These are phyloP conservation scores for Pythium monospermum DNA, from an alignment of 352 stramenopile species.

Conservation along the genomic window DNA sequence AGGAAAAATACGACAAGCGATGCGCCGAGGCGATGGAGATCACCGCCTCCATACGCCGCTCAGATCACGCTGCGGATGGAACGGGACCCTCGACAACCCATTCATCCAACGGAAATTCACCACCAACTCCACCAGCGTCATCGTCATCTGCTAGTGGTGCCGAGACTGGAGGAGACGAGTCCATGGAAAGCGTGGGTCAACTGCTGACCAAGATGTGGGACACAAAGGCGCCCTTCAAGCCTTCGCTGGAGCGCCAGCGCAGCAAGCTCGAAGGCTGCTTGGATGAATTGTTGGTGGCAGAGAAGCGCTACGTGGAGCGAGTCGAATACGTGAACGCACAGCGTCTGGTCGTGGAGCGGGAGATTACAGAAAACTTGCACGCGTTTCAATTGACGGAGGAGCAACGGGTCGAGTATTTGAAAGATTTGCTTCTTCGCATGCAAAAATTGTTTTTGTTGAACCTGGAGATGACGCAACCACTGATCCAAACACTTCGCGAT, in stretches of 20 bases:
- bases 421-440: conserved; percentile 64
- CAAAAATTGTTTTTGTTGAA: conserved; percentile 51
- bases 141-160: conserved; percentile 9
- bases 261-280: conserved; percentile 53
- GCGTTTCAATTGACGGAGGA: conserved; percentile 83
- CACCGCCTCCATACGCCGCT: conserved; percentile 17
- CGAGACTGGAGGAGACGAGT: conserved; percentile 35
- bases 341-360: conserved; percentile 53
- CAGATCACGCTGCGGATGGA: background rate
- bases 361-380: conserved; percentile 72
- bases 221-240: conserved; percentile 64
- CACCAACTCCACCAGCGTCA: conserved; percentile 2
- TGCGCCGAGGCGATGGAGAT: conserved; percentile 65
- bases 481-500: conserved; percentile 48
- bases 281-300: conserved; percentile 60
- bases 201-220: conserved; percentile 83
- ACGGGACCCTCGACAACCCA: background rate
- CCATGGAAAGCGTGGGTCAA: conserved; percentile 65
- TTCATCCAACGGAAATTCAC: too few relatives aligned
- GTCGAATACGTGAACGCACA: conserved; percentile 70
- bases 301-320: conserved; percentile 63
- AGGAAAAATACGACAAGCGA: conserved; percentile 75
- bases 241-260: conserved; percentile 55
- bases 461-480: conserved; percentile 35
- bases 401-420: conserved; percentile 75